Evolutionary conservation across 768 basidiomycete genomes (phyloP), one percentile per base, ranked within the genome.

Genomic region (Naematelia aurantialba): DNA sequence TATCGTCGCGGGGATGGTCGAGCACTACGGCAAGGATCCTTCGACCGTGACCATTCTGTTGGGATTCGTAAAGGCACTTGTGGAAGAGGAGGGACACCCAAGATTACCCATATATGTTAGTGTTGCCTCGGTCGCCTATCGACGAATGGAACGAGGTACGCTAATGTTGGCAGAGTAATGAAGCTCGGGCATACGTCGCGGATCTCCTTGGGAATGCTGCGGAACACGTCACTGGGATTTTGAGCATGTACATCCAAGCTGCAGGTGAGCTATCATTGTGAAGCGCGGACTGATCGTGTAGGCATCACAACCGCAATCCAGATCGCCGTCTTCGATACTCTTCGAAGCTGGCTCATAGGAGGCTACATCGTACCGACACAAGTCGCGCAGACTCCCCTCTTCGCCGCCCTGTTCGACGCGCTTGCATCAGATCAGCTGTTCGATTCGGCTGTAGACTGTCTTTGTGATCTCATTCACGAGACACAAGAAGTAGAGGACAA

Each of bases 401-500:
- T 98, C 72, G 79, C 82, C 19, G 88, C 84, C 73, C 81, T 87
- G 22, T 98, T 98, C 72, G 85, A 88, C 52, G 90, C 93, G 2
- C 82, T 98, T 27, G 81, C 81, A 2, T 87, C 86, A 2, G 89
- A 93, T 17, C 83, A 85, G 45, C 82, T 98, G n/a, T 98, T 98
- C 73, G 96, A 99, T 68, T 77, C 87, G 5, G 93, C 91, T 1
- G 90, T 93, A 39, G 89, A 96, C 60, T 87, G 89, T 31, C 82
- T 98, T 59, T 93, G 90, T 76, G 91, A 96, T 74, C 79, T 97
- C 68, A 91, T 98, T 55, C 96, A 98, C 77, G 96, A 99, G 76
- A 98, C 96, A 0, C 93, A 97, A 78, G 96, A 99, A 77, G 83
- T 96, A 27, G 88, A 94, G 60, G 94, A 97, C 27, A 92, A 91